Percentiles rank a stretch among this genome's conserved stretches.
Conservation (phyloP, 2,329 filamentous ascomycete genomes). For the Penicillium hordei region DNA sequence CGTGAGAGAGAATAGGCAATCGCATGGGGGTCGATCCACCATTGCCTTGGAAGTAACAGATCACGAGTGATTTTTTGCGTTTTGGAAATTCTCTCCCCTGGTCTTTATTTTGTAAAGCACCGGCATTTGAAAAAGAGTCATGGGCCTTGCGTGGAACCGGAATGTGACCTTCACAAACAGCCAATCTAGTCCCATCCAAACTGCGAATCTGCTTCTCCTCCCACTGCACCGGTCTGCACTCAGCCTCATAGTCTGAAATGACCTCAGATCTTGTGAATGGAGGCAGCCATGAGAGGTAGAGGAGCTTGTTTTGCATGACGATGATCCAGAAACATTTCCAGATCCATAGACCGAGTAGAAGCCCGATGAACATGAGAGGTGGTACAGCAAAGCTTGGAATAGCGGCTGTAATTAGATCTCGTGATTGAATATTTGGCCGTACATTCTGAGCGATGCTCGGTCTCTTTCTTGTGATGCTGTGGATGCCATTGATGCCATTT, state of each 20-base stretch:
- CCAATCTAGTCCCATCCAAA: conserved; percentile 47
- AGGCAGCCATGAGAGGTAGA: conserved; percentile 75
- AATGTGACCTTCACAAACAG: conserved; percentile 65
- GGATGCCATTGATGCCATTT: conserved; percentile 2
- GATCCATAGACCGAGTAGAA: conserved; percentile 64
- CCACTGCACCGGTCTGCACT: conserved; percentile 66
- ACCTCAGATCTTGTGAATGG: conserved; percentile 68
- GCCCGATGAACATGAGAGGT: conserved; percentile 64
- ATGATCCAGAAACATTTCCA: conserved; percentile 72
- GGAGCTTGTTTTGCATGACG: conserved; percentile 75
- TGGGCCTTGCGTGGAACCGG: conserved; percentile 36
- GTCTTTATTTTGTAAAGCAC: conserved; percentile 11
- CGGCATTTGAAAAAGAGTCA: conserved; percentile 28
- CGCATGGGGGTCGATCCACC: conserved; percentile 35
- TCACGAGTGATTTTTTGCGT: conserved; percentile 22
- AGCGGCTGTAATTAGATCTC: conserved; percentile 21
- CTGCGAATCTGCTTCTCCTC: conserved; percentile 52
- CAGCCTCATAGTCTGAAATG: conserved; percentile 61
- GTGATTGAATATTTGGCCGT: background rate
- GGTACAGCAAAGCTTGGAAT: conserved; percentile 58
- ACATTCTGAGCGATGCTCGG: background rate
- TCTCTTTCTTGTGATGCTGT: background rate
- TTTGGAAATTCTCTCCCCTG: background rate
- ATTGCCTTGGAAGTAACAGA: conserved; percentile 39
- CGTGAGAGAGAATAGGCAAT: conserved; percentile 47